phyloP scores from a whole-genome alignment of 176 grass and related monocot genomes.

The Lolium perenne region DNA sequence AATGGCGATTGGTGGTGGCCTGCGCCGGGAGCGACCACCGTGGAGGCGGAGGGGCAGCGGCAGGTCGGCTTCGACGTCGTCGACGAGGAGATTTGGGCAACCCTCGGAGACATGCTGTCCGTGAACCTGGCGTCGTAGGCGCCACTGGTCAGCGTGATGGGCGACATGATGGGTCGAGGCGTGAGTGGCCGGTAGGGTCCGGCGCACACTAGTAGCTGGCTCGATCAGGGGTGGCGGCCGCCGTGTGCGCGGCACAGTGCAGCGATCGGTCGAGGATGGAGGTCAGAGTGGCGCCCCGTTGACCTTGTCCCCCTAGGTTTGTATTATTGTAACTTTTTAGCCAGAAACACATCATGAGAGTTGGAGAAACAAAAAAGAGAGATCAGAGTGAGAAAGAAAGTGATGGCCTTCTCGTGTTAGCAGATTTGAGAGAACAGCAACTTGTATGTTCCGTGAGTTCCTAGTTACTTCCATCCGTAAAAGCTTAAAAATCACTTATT shows the following conservation, averaged over 20 bases:
- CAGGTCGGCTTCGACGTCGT: slow-evolving; percentile 51
- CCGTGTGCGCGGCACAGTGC: slow-evolving; percentile 38
- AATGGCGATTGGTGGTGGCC: slow-evolving; percentile 77
- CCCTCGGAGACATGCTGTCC: slow-evolving; percentile 64
- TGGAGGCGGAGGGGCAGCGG: slow-evolving; percentile 27
- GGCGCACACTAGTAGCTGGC: background rate
- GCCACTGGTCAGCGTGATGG: background rate
- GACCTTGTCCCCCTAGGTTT: slow-evolving; percentile 46
- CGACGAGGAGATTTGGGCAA: slow-evolving; percentile 74
- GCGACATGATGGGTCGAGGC: slow-evolving; percentile 23
- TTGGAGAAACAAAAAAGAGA: background rate
- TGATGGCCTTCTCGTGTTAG: slow-evolving; percentile 16
- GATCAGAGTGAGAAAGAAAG: background rate
- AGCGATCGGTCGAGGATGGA: background rate
- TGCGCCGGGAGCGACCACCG: slow-evolving; percentile 26
- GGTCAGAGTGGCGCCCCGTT: slow-evolving; percentile 53
- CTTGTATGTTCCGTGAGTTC: slow-evolving; percentile 43
- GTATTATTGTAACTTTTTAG: slow-evolving; percentile 52
- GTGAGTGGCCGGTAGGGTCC: slow-evolving; percentile 50
- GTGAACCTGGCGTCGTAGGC: slow-evolving; percentile 57
- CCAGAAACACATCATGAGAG: slow-evolving; percentile 51
- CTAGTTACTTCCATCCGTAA: slow-evolving; percentile 47
- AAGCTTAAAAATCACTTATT: slow-evolving; percentile 4
- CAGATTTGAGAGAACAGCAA: slow-evolving; percentile 9
- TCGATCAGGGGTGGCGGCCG: slow-evolving; percentile 24